Evolutionary conservation across 1,284 basidiomycete genomes (phyloP).

Genomic region (Jaminaea rosea): DNA sequence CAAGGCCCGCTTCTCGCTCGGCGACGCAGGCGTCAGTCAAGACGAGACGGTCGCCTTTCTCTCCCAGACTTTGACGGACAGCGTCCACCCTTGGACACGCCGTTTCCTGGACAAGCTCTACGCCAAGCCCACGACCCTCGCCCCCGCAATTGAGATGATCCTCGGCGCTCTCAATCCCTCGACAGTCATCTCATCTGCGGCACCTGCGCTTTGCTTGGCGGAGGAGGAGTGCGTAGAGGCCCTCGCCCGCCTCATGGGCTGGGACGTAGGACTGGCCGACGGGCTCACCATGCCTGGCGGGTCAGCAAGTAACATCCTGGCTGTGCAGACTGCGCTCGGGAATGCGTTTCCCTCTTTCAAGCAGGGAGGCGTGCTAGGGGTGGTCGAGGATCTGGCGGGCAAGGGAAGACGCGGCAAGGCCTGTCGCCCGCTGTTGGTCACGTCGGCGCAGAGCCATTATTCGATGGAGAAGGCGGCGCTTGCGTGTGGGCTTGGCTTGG

Average conservation of each 20-base stretch:
- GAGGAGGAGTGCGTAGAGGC: constrained; percentile 35
- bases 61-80: constrained; percentile 14
- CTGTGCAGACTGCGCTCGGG: constrained; percentile 48
- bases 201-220: constrained; percentile 47
- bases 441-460: constrained; percentile 48
- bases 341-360: constrained; percentile 45
- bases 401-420: constrained; percentile 10
- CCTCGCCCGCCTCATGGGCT: constrained; percentile 30
- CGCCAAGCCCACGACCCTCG: constrained; percentile 46
- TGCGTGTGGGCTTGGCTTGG: constrained; percentile 47
- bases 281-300: constrained; percentile 48
- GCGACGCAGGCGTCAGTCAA: no score
- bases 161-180: constrained; percentile 49
- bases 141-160: constrained; percentile 47
- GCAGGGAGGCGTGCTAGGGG: constrained; percentile 36
- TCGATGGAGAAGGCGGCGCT: constrained; percentile 49
- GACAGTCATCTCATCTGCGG: constrained; percentile 49
- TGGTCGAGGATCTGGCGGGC: constrained; percentile 15
- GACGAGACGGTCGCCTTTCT: no score
- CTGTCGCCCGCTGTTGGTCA: constrained; percentile 45
- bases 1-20: no score
- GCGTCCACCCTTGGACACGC: constrained; percentile 41
- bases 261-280: constrained; percentile 14
- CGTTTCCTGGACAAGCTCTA: constrained; percentile 48
- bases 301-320: constrained; percentile 47